phyloP scores from a whole-genome alignment of 345 rosid genomes.

The Brassica napus region DNA sequence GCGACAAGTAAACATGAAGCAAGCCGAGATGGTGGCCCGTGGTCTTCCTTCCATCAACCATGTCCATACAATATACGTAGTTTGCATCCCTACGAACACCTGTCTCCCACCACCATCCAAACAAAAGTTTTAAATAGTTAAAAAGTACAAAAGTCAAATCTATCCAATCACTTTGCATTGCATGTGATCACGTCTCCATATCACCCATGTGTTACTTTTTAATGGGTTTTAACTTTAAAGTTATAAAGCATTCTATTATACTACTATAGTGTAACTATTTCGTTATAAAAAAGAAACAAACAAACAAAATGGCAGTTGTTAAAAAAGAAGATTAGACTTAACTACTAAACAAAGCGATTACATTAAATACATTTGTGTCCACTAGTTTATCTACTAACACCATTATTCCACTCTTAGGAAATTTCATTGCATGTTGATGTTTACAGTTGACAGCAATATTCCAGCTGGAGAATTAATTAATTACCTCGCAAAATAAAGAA shows the following conservation, averaged over 20 bases:
- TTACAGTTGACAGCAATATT: constrained; percentile 25
- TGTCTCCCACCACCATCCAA: constrained; percentile 18
- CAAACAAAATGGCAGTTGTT: constrained; percentile 28
- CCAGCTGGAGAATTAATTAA: constrained; percentile 29
- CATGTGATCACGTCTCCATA: constrained; percentile 35
- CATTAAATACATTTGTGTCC: constrained; percentile 12
- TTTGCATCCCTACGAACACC: constrained; percentile 92
- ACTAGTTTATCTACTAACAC: not conserved
- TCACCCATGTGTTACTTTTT: constrained; percentile 11
- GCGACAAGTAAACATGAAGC: constrained; percentile 98
- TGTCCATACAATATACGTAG: constrained; percentile 73
- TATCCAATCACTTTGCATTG: constrained; percentile 21
- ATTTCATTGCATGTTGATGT: not conserved
- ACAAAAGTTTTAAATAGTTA: not conserved
- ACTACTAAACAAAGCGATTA: constrained; percentile 9
- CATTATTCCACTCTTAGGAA: not conserved
- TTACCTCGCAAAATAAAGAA: not conserved
- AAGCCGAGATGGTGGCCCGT: constrained; percentile 73
- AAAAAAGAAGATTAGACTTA: constrained; percentile 4
- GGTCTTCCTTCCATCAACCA: constrained; percentile 88
- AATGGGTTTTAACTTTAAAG: not conserved
- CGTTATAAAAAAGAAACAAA: constrained; percentile 8
- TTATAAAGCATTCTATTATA: not conserved
- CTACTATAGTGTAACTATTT: not conserved
- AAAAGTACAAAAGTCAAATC: not conserved